Evolutionary conservation across 2,329 filamentous ascomycete genomes (phyloP), one percentile per base, ranked within the genome.

Genomic region (Onygenales sp.): DNA sequence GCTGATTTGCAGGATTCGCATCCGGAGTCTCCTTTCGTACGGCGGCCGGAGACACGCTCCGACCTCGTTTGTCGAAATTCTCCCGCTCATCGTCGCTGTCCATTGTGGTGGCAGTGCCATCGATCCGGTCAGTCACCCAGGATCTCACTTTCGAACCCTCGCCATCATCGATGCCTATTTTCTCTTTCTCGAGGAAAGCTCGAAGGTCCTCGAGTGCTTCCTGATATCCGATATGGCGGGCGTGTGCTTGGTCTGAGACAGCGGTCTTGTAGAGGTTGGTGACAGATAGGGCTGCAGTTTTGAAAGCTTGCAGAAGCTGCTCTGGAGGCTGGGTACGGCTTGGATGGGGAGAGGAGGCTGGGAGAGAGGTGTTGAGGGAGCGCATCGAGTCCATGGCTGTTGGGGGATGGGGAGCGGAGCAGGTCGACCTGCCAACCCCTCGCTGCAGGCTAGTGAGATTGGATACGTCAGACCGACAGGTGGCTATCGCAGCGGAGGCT

Each of bases 191-290:
- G 52, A 97, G 74, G 61, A 95, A 94, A 13, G 78, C 72, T n/a
- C 96, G 74, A 5, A 98, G 75, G 60, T 97, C 92, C 59, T 96
- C 89, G 39, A 98, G 75, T 39, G 91, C 94, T 66, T 97, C 91
- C 68, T 96, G 91, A 63, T 96, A 97, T 31, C 93, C 93, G 41
- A 91, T 85, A 50, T 81, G 74, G 49, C 88, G 83, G 46, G 89
- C 84, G 63, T 85, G 84, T 49, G 85, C 78, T 67, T 93, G 85
- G 48, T 88, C 87, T 35, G 83, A 78, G 10, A 88, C 86, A 2
- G 92, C 92, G 41, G 85, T 91, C 72, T 95, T 96, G 75, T 97
- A 97, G 11, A 98, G 83, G 65, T 94, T 95, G 47, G 93, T 97
- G 53, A 97, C 91, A 5, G 90, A 95, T 36, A 96, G 78, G 17